Conservation (phyloP, 176 grass and related monocot species). For the Avena eriantha region DNA sequence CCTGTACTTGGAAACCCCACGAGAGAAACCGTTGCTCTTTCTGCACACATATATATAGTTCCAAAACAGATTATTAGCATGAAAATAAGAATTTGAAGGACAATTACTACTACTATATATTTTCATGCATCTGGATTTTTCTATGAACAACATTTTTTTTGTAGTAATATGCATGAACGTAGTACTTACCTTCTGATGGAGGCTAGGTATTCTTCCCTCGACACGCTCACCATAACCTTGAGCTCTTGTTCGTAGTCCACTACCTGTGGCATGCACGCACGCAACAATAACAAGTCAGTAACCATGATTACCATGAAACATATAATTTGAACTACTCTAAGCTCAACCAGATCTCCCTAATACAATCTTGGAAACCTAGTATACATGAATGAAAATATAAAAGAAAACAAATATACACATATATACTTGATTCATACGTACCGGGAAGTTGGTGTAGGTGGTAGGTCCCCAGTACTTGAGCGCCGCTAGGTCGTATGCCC, state of each 20-base stretch:
- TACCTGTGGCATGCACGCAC: slow-evolving; percentile 42
- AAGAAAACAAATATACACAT: background rate
- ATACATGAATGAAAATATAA: background rate
- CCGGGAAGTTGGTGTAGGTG: slow-evolving; percentile 71
- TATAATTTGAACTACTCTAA: background rate
- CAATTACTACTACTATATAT: too few relatives aligned
- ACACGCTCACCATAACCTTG: slow-evolving; percentile 63
- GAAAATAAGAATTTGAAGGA: too few relatives aligned
- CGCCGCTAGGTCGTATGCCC: slow-evolving; percentile 73
- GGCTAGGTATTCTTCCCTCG: slow-evolving; percentile 79
- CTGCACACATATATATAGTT: slow-evolving; percentile 29
- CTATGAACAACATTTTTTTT: background rate
- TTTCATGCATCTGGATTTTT: too few relatives aligned
- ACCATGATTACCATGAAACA: background rate
- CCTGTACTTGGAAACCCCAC: slow-evolving; percentile 79
- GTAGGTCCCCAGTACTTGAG: slow-evolving; percentile 78
- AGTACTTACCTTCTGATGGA: slow-evolving; percentile 61
- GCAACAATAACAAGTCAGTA: background rate
- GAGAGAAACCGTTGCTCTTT: slow-evolving; percentile 78
- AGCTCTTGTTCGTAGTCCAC: slow-evolving; percentile 69
- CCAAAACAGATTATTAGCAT: background rate
- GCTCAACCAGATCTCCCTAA: too few relatives aligned
- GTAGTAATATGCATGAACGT: too few relatives aligned
- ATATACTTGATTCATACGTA: slow-evolving; percentile 22
- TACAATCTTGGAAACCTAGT: background rate